Conservation (phyloP, 1,284 basidiomycete genomes). For the Hemileia vastatrix region DNA sequence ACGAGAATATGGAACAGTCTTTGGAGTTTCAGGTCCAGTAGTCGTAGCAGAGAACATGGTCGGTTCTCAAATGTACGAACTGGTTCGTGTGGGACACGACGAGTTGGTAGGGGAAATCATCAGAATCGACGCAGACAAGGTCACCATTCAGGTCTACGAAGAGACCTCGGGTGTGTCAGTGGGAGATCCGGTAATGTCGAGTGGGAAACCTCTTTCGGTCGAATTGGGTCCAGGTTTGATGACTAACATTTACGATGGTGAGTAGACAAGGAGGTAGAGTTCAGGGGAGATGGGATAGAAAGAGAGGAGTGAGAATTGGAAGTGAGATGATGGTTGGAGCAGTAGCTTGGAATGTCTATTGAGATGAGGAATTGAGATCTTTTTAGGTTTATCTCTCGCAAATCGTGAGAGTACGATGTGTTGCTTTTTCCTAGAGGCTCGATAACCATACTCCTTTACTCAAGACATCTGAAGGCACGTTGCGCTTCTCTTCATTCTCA, state of each 20-base stretch:
- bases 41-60: constrained; percentile 44
- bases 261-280: background rate
- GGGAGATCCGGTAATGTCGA: constrained; percentile 41
- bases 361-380: too few relatives aligned
- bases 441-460: too few relatives aligned
- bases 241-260: constrained; percentile 44
- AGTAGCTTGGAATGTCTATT: too few relatives aligned
- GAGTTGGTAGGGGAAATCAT: constrained; percentile 44
- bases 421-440: too few relatives aligned
- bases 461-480: too few relatives aligned
- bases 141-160: constrained; percentile 44
- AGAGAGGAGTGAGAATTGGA: background rate
- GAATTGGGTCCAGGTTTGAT: constrained; percentile 44
- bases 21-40: constrained; percentile 43
- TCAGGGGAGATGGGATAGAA: background rate
- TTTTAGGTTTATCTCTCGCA: too few relatives aligned
- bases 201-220: constrained; percentile 41
- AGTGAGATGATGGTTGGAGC: background rate
- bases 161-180: constrained; percentile 42
- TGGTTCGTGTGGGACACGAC: constrained; percentile 43
- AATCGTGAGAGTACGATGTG: too few relatives aligned
- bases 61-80: constrained; percentile 44
- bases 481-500: too few relatives aligned
- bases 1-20: constrained; percentile 24
- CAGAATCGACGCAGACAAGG: constrained; percentile 41